Evolutionary conservation across 2,329 filamentous ascomycete genomes (phyloP), one percentile per base, ranked within the genome.

Genomic region (Aspergillus aculeatus): DNA sequence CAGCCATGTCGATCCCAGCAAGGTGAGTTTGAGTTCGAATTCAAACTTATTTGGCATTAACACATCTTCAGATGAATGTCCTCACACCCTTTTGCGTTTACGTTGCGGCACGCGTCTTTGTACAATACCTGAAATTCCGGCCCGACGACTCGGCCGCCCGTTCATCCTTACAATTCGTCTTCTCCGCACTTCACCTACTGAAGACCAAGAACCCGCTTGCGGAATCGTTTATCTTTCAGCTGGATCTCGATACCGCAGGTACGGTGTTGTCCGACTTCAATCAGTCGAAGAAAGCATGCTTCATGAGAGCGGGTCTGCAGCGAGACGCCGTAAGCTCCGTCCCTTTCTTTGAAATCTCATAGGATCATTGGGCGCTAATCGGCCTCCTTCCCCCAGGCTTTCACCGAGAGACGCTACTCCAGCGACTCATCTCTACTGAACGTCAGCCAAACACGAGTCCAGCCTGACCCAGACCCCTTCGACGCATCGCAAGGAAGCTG

Each of bases 51-150:
- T 44, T 54, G 6, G 70, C 67, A 64, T 61, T 69, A 44, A 71
- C 66, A 6, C 7, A 16, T 16, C 41, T 35, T 57, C 62, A 97
- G 92, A 91, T 96, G 86, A 96, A 97, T 66, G 92, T 94, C 0
- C 98, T 97, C 73, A 89, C 96, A 68, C 92, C 92, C 0, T 98
- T 98, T 76, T 96, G 92, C 71, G 84, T 99, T 48, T 98, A 97
- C 69, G 93, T 98, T n/a, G 90, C 94, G 11, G 91, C 94, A 23
- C 86, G 95, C 54, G 94, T 98, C 0, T 98, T 98, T 71, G 89
- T 98, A 7, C 94, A 98, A 73, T 97, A 96, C 70, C 82, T 98
- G n/a, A 97, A 96, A 76, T 95, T 90, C 58, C 84, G 89, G n/a
- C 92, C 93, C 0, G 89, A 94, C 31, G 94, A 98, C 59, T 74